These are phyloP conservation scores for Citrus trifoliata DNA, from an alignment of 345 rosid species.

Conservation along the genomic window DNA sequence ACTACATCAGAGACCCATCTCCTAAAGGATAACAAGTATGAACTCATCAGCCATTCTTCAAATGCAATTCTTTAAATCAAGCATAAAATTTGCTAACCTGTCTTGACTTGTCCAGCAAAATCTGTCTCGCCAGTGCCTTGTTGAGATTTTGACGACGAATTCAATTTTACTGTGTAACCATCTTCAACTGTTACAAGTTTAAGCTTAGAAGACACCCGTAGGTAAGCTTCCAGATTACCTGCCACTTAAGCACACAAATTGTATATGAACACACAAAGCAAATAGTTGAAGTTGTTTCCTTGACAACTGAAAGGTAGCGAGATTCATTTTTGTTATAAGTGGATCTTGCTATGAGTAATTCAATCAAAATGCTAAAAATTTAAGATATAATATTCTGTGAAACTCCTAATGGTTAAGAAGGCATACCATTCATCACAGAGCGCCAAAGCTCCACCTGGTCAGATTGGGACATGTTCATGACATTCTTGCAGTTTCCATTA, in stretches of 20 bases:
- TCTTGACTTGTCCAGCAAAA: constrained; percentile 54
- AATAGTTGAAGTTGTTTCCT: background rate
- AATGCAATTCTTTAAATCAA: background rate
- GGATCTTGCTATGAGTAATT: background rate
- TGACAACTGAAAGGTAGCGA: background rate
- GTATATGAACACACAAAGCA: constrained; percentile 1
- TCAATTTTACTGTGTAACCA: constrained; percentile 38
- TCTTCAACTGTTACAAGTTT: constrained; percentile 71
- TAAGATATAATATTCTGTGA: background rate
- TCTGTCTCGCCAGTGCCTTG: constrained; percentile 48
- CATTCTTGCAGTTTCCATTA: constrained; percentile 93
- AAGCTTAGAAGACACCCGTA: constrained; percentile 71
- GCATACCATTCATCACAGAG: constrained; percentile 76
- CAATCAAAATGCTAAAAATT: background rate
- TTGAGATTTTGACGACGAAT: constrained; percentile 37
- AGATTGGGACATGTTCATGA: constrained; percentile 91
- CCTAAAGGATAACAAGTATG: background rate
- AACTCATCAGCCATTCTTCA: background rate
- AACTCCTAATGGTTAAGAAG: constrained; percentile 9
- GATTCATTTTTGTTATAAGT: background rate
- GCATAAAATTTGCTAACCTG: constrained; percentile 54
- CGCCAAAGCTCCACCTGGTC: constrained; percentile 90
- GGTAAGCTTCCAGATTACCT: constrained; percentile 82
- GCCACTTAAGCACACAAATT: constrained; percentile 20
- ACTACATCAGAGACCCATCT: background rate